These are phyloP conservation scores for Cylindrotheca closterium DNA, from an alignment of 108 stramenopile genomes.

Conservation along the genomic window DNA sequence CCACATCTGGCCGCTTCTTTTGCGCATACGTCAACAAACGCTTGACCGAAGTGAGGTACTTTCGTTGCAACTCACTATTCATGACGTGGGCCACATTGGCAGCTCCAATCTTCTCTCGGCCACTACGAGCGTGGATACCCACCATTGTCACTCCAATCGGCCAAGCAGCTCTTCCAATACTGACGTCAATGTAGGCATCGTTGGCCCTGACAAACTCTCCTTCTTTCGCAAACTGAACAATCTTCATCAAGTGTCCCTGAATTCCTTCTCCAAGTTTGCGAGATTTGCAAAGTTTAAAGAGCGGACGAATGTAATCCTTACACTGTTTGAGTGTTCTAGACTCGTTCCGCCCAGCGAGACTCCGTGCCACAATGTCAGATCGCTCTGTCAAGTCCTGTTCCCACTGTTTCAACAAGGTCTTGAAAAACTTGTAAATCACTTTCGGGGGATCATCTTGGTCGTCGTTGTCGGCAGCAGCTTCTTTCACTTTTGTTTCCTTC, in stretches of 20 bases:
- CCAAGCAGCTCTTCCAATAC: constrained; percentile 97
- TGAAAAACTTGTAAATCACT: constrained; percentile 79
- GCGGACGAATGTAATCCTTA: constrained; percentile 94
- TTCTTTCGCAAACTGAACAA: constrained; percentile 80
- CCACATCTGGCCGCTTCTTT: constrained; percentile 78
- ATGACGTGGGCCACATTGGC: constrained; percentile 97
- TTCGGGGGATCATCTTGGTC: constrained; percentile 56
- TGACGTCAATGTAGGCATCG: constrained; percentile 91
- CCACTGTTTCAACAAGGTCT: constrained; percentile 85
- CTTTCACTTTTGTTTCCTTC: neutral
- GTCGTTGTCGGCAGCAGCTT: constrained; percentile 12
- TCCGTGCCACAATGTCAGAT: constrained; percentile 51
- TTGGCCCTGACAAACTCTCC: constrained; percentile 96
- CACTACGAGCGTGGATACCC: constrained; percentile 95
- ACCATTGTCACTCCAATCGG: constrained; percentile 99
- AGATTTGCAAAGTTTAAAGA: constrained; percentile 79
- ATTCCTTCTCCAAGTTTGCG: constrained; percentile 56
- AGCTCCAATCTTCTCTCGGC: constrained; percentile 91
- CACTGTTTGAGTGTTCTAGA: constrained; percentile 93
- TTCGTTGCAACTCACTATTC: constrained; percentile 91
- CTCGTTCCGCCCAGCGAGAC: constrained; percentile 81
- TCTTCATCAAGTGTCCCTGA: constrained; percentile 68
- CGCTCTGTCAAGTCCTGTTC: constrained; percentile 77
- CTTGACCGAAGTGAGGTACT: constrained; percentile 97
- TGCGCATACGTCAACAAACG: constrained; percentile 94